Evolutionary conservation across 441 rosid species (phyloP).

Genomic region (Gossypium davidsonii): DNA sequence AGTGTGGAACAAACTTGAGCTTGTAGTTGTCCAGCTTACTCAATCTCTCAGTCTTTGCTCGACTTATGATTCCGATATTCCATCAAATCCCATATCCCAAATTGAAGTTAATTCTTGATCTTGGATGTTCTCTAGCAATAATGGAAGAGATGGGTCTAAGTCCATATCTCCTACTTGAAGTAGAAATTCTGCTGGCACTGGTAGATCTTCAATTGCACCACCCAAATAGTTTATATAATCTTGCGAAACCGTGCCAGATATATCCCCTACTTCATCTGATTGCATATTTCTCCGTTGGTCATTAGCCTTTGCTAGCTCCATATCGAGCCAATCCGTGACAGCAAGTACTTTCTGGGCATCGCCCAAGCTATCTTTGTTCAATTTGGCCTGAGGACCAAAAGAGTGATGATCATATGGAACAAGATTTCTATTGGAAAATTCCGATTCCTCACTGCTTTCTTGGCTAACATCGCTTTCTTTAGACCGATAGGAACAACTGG

Average conservation of each 20-base stretch:
- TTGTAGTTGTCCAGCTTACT: neutral
- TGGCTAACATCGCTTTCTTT: constrained; percentile 9
- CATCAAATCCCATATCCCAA: constrained; percentile 1
- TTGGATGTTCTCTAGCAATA: neutral
- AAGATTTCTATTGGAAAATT: constrained; percentile 1
- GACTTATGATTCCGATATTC: neutral
- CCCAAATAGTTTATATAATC: constrained; percentile 20
- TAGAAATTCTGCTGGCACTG: constrained; percentile 4
- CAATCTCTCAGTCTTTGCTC: neutral
- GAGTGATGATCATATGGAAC: neutral
- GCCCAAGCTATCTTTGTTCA: neutral
- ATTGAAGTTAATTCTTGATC: neutral
- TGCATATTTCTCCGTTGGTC: neutral
- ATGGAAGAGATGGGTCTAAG: neutral
- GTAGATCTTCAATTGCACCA: constrained; percentile 16
- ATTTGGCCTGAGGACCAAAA: neutral
- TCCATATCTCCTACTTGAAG: neutral
- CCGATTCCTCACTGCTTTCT: constrained; percentile 7
- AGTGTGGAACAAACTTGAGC: neutral
- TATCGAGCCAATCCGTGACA: constrained; percentile 23
- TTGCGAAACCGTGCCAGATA: neutral
- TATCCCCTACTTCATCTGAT: constrained; percentile 18
- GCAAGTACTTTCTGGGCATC: neutral
- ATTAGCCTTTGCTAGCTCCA: constrained; percentile 21
- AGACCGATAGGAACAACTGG: constrained; percentile 7